Percentiles rank a stretch among this genome's conserved stretches.
These are phyloP conservation scores for Clonostachys sp. DNA, from an alignment of 2,329 filamentous ascomycete genomes.

Conservation along the genomic window DNA sequence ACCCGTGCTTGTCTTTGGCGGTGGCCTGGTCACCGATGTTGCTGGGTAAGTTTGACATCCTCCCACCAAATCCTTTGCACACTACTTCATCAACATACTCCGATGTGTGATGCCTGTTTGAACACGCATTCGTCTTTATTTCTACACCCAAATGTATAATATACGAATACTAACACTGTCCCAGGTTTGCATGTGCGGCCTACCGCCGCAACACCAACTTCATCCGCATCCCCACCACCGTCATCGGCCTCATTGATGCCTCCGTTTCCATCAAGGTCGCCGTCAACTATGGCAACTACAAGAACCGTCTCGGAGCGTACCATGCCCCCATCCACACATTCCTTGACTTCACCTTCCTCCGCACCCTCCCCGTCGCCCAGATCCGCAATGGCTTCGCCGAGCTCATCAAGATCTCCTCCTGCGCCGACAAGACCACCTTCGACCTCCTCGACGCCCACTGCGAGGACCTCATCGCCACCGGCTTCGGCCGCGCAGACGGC, in stretches of 20 bases:
- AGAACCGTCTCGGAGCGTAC: constrained; percentile 70
- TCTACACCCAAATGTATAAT: too few relatives aligned
- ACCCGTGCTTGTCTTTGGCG: constrained; percentile 62
- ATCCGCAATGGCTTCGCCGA: constrained; percentile 72
- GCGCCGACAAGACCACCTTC: constrained; percentile 62
- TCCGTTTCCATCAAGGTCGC: constrained; percentile 76
- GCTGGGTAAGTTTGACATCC: constrained; percentile 51
- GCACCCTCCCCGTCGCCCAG: constrained; percentile 61
- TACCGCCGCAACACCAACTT: constrained; percentile 71
- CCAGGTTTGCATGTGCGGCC: constrained; percentile 63
- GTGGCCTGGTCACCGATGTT: constrained; percentile 69
- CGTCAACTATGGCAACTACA: constrained; percentile 73
- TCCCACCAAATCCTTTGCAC: constrained; percentile 13
- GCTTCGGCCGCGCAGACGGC: constrained; percentile 58
- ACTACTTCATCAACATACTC: neutral
- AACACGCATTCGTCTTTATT: too few relatives aligned
- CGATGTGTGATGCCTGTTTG: too few relatives aligned
- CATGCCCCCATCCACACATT: constrained; percentile 70
- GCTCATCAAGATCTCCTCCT: constrained; percentile 72
- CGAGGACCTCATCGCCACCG: constrained; percentile 60
- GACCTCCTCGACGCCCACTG: constrained; percentile 65
- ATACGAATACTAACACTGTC: constrained; percentile 3
- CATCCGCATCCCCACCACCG: constrained; percentile 69
- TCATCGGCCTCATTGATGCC: constrained; percentile 72
- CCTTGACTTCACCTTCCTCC: constrained; percentile 69